Base-by-base conservation (phyloP, 345 rosid genomes). In the Brassica cretica region DNA sequence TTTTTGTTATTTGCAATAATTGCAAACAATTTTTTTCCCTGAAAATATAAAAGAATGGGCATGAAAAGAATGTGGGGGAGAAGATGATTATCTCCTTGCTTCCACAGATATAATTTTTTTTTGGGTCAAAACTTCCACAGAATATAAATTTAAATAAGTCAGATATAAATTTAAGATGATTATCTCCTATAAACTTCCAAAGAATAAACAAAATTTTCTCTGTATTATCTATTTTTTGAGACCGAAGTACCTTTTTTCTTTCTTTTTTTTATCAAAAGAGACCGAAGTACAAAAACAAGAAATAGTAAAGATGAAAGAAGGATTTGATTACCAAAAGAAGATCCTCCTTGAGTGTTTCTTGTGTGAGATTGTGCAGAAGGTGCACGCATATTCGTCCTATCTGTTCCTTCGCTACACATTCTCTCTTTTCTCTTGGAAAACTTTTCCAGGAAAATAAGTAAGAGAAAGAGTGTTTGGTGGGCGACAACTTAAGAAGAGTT, bases 261-360 rank as follows among this genome's bases (percentile, higher is more conserved):
- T 37, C n/a, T 5, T 41, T 10, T 10, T 11, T 44, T 12, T 12
- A 46, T 15, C 6, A 46, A 46, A 46, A 46, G 53, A 71, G 35
- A 58, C 29, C 2, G n/a, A 55, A 59, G 63, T 59, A 55, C 18
- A 6, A 35, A 46, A 69, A 51, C 41, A 65, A 61, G 24, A 69
- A 46, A n/a, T 18, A 5, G 5, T n/a, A 37, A 33, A 67, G 25
- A 32, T 60, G 25, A 61, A 39, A 60, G 8, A n/a, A 3, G 41
- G 33, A 56, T 56, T 24, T 37, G 15, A 12, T 27, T 68, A 79
- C 82, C 78, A 61, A 33, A 53, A 35, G 74, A 68, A 65, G 58
- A 70, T 56, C 8, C 64, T 21, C 76, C 27, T 41, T 75, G 75
- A 46, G 64, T 64, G 66, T 70, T 53, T 62, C 37, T 73, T 51